Evolutionary conservation across 163 green algal species (phyloP).

Genomic region (Scenedesmus sp.): DNA sequence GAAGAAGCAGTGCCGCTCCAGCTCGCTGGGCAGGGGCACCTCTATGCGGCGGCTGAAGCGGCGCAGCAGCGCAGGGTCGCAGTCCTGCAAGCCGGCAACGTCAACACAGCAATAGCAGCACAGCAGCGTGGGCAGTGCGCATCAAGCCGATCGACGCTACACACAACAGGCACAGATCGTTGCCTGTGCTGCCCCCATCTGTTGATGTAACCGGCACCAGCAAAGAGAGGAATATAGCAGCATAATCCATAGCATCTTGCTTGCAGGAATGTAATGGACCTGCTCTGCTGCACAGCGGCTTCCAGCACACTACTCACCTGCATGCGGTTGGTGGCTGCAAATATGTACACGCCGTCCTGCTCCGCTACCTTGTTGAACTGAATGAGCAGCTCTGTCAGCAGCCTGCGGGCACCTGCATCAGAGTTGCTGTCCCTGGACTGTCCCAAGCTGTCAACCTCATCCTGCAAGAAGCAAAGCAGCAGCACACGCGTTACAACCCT

Average conservation of each 20-base stretch:
- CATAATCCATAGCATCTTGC: no score
- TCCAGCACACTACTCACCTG: conserved; percentile 51
- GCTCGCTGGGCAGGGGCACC: conserved; percentile 64
- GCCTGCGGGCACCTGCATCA: conserved; percentile 49
- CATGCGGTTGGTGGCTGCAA: conserved; percentile 72
- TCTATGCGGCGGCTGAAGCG: conserved; percentile 70
- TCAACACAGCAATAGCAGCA: background rate
- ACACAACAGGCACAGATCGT: no score
- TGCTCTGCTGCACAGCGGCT: background rate
- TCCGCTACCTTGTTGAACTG: conserved; percentile 54
- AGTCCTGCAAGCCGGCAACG: conserved; percentile 55
- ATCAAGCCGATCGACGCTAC: no score
- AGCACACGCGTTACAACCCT: background rate
- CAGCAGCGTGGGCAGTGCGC: background rate
- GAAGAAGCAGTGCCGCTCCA: conserved; percentile 49
- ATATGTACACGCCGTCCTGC: conserved; percentile 58
- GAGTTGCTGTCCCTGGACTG: conserved; percentile 44
- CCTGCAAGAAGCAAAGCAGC: conserved; percentile 49
- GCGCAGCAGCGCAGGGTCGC: conserved; percentile 65
- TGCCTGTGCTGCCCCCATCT: no score
- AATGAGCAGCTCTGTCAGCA: conserved; percentile 71
- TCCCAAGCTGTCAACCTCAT: conserved; percentile 68
- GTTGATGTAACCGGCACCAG: no score
- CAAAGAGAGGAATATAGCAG: no score
- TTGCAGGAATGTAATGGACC: background rate